A percentile compares a stretch with the other conserved stretches of the same genome.
These are phyloP conservation scores for Chlorella sp. DNA, from an alignment of 139 green algal species.

Conservation along the genomic window DNA sequence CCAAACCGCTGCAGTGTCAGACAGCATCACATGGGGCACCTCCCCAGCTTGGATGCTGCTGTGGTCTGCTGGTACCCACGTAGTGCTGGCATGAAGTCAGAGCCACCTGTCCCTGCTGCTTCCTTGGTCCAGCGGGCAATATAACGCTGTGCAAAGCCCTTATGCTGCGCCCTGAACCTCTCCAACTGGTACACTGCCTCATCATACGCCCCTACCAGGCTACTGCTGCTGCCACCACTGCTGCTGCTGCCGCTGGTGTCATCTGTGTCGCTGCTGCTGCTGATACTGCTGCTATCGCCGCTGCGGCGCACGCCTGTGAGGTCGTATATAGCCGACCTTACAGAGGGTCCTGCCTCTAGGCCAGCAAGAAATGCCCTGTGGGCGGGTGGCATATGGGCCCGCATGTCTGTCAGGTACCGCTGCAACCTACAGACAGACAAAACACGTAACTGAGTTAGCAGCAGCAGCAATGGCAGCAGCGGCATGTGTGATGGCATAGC, in stretches of 20 bases:
- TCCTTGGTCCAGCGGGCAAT: constrained; percentile 31
- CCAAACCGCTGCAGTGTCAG: too few species aligned
- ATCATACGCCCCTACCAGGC: not conserved
- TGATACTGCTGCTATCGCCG: not conserved
- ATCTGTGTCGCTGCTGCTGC: not conserved
- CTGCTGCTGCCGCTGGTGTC: not conserved
- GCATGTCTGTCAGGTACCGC: constrained; percentile 34
- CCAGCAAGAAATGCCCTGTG: constrained; percentile 28
- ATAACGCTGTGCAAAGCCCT: constrained; percentile 32
- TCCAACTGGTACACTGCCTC: not conserved
- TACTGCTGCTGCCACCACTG: not conserved
- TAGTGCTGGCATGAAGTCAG: constrained; percentile 46
- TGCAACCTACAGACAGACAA: constrained; percentile 19
- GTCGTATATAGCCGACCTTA: constrained; percentile 33
- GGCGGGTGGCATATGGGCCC: constrained; percentile 33
- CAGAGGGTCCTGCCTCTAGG: too few species aligned
- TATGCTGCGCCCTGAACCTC: constrained; percentile 16
- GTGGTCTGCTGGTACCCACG: constrained; percentile 26
- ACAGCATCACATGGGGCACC: too few species aligned
- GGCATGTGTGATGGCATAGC: too few species aligned
- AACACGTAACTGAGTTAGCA: too few species aligned
- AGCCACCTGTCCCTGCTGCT: constrained; percentile 32
- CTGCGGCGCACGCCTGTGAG: not conserved
- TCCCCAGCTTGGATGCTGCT: too few species aligned
- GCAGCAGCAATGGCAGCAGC: too few species aligned